Evolutionary conservation across 177 flowering plant genomes (phyloP), one percentile per base, ranked within the genome.

Genomic region (Vitis hybrid): DNA sequence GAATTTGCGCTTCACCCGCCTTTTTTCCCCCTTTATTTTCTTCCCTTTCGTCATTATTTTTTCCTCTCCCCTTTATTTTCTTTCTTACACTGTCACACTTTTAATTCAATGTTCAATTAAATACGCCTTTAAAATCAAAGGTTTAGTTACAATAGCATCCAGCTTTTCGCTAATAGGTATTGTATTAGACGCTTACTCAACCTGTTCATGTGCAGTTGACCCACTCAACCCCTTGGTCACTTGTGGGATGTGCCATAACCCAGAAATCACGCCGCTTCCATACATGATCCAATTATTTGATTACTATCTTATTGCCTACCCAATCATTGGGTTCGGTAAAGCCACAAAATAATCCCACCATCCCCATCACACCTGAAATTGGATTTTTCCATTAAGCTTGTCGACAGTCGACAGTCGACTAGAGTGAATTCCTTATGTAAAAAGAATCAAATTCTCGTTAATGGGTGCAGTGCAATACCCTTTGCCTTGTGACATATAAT

Each of bases 231-330:
- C 51, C 14, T 60, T 14, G 57, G 19, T 19, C 21, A 61, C 30
- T 70, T 61, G 46, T 66, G 60, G 11, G 40, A 67, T 49, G 65
- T 70, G 57, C 61, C 59, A 67, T 16, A 66, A 70, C 75, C 79
- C 79, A 52, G 70, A 73, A 73, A 73, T 76, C 73, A 68, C 79
- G 82, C 79, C 77, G 74, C n/a, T 66, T 50, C 35, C 35, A 15
- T 61, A 9, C 35, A 56, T 52, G 49, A 50, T 52, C 54, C 69
- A 62, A 60, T 80, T 64, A 73, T 69, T 70, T 60, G 56, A 24
- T 62, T 16, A 61, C 68, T 19, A 57, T 54, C 11, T 60, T 46
- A 40, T 51, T 56, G 21, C 6, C 40, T 58, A 16, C 58, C 69
- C 60, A 74, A 74, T 74, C 60, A 74, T 74, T 69, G 58, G 62